Base-by-base conservation (phyloP, 179 eudicot genomes). In the Vitellaria paradoxa region DNA sequence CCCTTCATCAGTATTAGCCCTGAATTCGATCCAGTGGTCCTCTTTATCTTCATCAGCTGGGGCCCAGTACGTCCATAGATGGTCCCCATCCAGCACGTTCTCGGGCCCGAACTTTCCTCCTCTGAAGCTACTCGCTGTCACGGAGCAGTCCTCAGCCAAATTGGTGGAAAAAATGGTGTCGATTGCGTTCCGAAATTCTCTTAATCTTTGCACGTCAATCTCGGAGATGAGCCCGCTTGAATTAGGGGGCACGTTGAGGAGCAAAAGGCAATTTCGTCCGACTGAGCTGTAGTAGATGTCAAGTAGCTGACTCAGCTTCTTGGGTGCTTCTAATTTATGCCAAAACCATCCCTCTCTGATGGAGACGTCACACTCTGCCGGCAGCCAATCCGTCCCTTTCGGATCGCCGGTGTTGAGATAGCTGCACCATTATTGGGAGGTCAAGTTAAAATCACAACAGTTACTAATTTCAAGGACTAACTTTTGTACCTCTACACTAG, bases 311-410 rank as follows among this genome's bases (percentile, higher is more conserved):
- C 86, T 91, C 13, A 93, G 86, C 69, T 77, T 81, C 79, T 94
- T 94, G 8, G 97, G 92, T 30, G 81, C 30, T 74, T 93, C 82
- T 1, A 92, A 87, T 85, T 85, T 90, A 71, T 94, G 97, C 98
- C 98, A 94, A 81, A 94, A 94, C 98, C 98, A 94, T 1, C 97
- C 96, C 1, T 82, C 73, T 62, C 97, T 80, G 74, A 94, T 90
- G 0, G 98, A 94, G 9, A 94, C 97, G 68, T 94, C 98, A 45
- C 98, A 94, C 77, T 94, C 98, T 10, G 98, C 84, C 7, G 98
- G 93, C 20, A 94, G 62, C 98, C 97, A 94, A 56, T 94, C 92
- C 1, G 92, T 90, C 59, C 98, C 98, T 79, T 65, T 83, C 9
- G 97, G 84, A 68, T 94, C 98, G 6, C 98, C 98, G 1, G 86